Percentiles rank a stretch among this genome's conserved stretches.
These are phyloP conservation scores for Apiotrichum akiyoshidainum DNA, from an alignment of 1,284 basidiomycete genomes.

Conservation along the genomic window DNA sequence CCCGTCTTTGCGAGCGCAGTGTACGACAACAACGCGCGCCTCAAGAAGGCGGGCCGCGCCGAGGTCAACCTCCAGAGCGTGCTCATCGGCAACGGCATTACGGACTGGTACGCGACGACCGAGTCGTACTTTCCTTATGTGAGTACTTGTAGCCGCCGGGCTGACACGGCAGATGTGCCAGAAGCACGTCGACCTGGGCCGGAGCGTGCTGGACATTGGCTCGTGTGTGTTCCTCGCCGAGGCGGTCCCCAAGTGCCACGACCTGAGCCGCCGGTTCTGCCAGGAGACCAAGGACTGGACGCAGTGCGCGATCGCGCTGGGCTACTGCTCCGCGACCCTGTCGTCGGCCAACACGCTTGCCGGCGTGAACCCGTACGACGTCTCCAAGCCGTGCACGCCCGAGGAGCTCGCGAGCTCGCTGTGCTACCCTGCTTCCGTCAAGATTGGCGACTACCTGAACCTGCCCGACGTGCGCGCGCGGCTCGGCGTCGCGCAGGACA, in stretches of 20 bases:
- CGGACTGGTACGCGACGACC: too few relatives aligned
- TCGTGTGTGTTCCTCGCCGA: constrained; percentile 43
- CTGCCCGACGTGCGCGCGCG: constrained; percentile 55
- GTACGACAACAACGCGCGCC: constrained; percentile 68
- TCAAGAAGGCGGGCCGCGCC: constrained; percentile 60
- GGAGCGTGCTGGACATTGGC: constrained; percentile 35
- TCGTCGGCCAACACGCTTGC: constrained; percentile 40
- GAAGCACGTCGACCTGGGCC: constrained; percentile 35
- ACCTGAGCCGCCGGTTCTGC: constrained; percentile 31
- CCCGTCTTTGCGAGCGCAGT: constrained; percentile 76
- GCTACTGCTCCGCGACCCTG: constrained; percentile 58
- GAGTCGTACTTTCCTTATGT: constrained; percentile 10
- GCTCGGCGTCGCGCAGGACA: constrained; percentile 62
- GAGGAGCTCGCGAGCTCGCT: constrained; percentile 46
- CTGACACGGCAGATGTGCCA: constrained; percentile 28
- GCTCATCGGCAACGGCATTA: constrained; percentile 61
- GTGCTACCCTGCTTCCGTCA: constrained; percentile 49
- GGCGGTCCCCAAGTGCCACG: constrained; percentile 40
- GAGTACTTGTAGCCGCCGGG: too few relatives aligned
- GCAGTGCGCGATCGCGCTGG: constrained; percentile 59
- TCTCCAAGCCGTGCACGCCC: constrained; percentile 60
- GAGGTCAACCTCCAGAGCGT: constrained; percentile 77
- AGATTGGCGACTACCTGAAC: constrained; percentile 58
- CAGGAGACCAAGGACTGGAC: constrained; percentile 55
- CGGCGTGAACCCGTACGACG: constrained; percentile 59